Conservation (phyloP, 306 rosid species). For the Casuarina cunninghamiana region DNA sequence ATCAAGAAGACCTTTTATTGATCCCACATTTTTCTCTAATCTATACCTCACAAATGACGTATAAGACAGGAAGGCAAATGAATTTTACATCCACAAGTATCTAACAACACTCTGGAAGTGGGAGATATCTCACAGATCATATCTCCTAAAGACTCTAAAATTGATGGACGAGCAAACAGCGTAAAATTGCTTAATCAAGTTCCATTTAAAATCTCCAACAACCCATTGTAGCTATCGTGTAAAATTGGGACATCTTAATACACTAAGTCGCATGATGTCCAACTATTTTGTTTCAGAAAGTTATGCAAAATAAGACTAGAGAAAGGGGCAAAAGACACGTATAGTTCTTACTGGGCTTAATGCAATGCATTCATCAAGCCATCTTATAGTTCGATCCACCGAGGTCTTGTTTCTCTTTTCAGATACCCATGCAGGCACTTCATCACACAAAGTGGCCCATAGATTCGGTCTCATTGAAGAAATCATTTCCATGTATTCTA, state of each 20-base stretch:
- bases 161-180: background rate
- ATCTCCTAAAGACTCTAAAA: background rate
- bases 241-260: background rate
- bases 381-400: constrained; percentile 81
- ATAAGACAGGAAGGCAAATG: background rate
- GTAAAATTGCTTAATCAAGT: background rate
- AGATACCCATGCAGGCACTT: constrained; percentile 88
- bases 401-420: constrained; percentile 79
- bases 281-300: constrained; percentile 6
- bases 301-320: constrained; percentile 10
- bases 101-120: background rate
- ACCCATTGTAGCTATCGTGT: background rate
- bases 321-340: constrained; percentile 11
- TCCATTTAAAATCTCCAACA: constrained; percentile 3
- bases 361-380: constrained; percentile 91
- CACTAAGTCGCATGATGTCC: background rate
- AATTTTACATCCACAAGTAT: background rate
- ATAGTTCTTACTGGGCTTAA: constrained; percentile 48
- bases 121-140: background rate
- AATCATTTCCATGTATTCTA: constrained; percentile 71
- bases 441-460: constrained; percentile 93
- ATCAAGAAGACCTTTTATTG: background rate
- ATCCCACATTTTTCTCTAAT: background rate
- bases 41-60: background rate
- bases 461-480: constrained; percentile 68